These are phyloP conservation scores for Phytophthora litchii DNA, from an alignment of 352 stramenopile genomes.

Conservation along the genomic window DNA sequence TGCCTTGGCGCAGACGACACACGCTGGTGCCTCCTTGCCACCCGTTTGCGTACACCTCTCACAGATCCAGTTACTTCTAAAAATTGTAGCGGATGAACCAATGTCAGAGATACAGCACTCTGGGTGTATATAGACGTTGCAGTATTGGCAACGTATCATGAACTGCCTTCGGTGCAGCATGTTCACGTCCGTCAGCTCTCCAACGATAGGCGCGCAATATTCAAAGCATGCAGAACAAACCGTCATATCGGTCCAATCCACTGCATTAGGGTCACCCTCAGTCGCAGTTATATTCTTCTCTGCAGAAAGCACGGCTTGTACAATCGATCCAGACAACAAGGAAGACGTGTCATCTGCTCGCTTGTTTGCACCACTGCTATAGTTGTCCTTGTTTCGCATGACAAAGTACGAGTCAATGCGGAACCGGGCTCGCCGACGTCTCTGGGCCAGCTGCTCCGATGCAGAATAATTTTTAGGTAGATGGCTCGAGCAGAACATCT, in stretches of 20 bases:
- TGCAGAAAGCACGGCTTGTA: constrained; percentile 54
- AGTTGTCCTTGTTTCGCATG: constrained; percentile 64
- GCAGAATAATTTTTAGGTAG: constrained; percentile 52
- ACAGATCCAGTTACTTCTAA: constrained; percentile 87
- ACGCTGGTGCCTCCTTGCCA: constrained; percentile 45
- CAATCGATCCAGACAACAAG: constrained; percentile 53
- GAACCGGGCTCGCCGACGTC: constrained; percentile 59
- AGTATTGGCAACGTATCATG: constrained; percentile 88
- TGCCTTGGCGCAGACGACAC: constrained; percentile 67
- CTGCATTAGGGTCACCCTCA: constrained; percentile 26
- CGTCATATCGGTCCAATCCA: constrained; percentile 72
- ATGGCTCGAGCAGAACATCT: constrained; percentile 66
- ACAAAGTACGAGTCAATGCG: constrained; percentile 80
- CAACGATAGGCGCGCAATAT: constrained; percentile 58
- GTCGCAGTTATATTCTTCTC: constrained; percentile 36
- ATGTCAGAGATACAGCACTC: constrained; percentile 84
- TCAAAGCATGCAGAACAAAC: constrained; percentile 83
- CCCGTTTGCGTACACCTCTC: constrained; percentile 71
- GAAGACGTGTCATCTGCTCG: constrained; percentile 35
- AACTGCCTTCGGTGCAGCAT: constrained; percentile 77
- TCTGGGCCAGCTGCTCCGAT: constrained; percentile 50
- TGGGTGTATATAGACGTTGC: constrained; percentile 82
- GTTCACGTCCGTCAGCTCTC: constrained; percentile 48
- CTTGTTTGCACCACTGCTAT: constrained; percentile 22
- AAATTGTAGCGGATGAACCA: constrained; percentile 55